Evolutionary conservation across 805 yeast species (phyloP).

Genomic region (Candida suzukii): DNA sequence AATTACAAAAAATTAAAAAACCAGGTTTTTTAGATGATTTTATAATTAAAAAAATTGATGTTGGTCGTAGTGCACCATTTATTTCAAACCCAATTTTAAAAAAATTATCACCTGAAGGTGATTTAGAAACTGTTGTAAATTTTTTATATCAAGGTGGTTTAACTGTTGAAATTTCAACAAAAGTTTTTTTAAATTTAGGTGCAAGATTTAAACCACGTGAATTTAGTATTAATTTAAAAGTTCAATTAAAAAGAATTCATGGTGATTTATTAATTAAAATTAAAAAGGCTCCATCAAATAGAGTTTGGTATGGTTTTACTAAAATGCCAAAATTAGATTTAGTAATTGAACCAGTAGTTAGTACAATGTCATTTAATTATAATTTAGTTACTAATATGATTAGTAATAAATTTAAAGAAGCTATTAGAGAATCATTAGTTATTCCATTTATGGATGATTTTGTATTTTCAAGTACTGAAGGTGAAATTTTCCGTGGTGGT

Average conservation of each 20-base stretch:
- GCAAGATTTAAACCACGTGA: conserved; percentile 66
- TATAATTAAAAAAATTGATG: conserved; percentile 59
- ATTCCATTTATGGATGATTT: conserved; percentile 87
- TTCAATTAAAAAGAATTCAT: conserved; percentile 58
- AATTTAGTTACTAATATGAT: conserved; percentile 74
- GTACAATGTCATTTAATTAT: conserved; percentile 74
- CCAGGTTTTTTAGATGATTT: conserved; percentile 88
- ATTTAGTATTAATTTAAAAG: conserved; percentile 64
- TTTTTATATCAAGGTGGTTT: conserved; percentile 72
- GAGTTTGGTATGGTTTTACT: conserved; percentile 88
- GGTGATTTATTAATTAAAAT: conserved; percentile 67
- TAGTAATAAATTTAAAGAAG: conserved; percentile 70
- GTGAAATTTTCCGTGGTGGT: conserved; percentile 84
- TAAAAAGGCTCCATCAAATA: conserved; percentile 85
- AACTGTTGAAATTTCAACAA: conserved; percentile 72
- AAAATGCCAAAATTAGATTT: conserved; percentile 70
- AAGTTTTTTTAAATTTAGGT: conserved; percentile 68
- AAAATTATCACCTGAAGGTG: conserved; percentile 76
- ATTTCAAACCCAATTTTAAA: conserved; percentile 65
- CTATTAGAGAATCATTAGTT: conserved; percentile 73
- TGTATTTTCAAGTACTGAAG: conserved; percentile 56
- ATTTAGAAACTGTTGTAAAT: conserved; percentile 51
- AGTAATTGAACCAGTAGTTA: conserved; percentile 84
- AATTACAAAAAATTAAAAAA: conserved; percentile 69
- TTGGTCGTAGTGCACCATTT: conserved; percentile 78